phyloP scores from a whole-genome alignment of 2,329 filamentous ascomycete species.

The Aspergillus vadensis region DNA sequence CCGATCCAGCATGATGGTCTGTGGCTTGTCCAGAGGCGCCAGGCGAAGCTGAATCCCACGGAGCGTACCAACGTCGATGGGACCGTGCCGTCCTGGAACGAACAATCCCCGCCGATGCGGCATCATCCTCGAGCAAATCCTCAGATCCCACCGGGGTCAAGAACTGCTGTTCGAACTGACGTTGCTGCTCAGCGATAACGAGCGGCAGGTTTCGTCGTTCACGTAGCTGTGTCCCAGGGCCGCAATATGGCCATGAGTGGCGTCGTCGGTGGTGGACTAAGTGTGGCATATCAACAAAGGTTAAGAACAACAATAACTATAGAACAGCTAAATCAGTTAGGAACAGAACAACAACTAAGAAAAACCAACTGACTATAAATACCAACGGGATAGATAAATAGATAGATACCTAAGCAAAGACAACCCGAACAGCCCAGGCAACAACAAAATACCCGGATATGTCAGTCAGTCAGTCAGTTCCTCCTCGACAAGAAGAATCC shows the following conservation, averaged over 20 bases:
- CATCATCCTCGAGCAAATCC: conserved; percentile 32
- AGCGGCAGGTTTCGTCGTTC: conserved; percentile 25
- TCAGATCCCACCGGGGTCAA: conserved; percentile 23
- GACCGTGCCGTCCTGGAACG: conserved; percentile 24
- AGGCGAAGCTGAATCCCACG: conserved; percentile 2
- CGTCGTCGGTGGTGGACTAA: conserved; percentile 34
- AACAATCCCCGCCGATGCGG: conserved; percentile 37
- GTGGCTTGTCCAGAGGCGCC: background rate
- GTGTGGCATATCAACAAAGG: conserved; percentile 28
- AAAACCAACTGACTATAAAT: background rate
- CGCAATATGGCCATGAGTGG: conserved; percentile 42
- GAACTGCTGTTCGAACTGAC: conserved; percentile 14
- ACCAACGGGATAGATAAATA: too few relatives aligned
- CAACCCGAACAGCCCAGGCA: background rate
- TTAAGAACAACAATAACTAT: background rate
- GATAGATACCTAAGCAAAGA: background rate
- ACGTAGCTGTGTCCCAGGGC: conserved; percentile 25
- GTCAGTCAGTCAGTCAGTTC: background rate
- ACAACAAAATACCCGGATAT: background rate
- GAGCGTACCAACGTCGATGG: conserved; percentile 29
- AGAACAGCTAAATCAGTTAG: background rate
- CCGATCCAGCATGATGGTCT: background rate
- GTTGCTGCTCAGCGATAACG: conserved; percentile 16
- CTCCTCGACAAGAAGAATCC: conserved; percentile 13
- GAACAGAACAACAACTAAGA: background rate